Percentiles rank a stretch among this genome's conserved stretches.
These are phyloP conservation scores for Crithidia expoeki DNA, from an alignment of 208 protist species.

Conservation along the genomic window DNA sequence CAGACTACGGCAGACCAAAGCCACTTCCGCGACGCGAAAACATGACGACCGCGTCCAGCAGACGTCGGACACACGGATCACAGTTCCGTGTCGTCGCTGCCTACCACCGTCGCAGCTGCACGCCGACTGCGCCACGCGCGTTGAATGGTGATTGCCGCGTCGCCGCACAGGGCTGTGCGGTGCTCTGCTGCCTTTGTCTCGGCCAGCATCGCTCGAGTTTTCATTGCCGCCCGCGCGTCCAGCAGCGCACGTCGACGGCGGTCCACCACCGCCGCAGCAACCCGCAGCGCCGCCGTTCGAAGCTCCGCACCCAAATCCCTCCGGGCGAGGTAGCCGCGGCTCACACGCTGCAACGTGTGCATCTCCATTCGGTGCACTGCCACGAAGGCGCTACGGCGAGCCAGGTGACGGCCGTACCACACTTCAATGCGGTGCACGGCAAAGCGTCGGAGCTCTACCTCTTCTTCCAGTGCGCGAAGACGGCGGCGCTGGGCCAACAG, in stretches of 20 bases:
- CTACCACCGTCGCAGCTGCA: too few relatives aligned
- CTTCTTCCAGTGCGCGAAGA: background rate
- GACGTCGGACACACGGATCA: too few relatives aligned
- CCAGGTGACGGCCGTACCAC: conserved; percentile 26
- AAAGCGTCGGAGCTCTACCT: conserved; percentile 13
- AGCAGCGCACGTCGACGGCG: conserved; percentile 10
- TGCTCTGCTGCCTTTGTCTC: conserved; percentile 10
- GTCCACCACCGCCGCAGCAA: conserved; percentile 14
- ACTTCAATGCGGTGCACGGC: conserved; percentile 33
- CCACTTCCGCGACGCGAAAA: too few relatives aligned
- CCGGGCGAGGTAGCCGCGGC: conserved; percentile 36
- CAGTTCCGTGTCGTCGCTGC: background rate
- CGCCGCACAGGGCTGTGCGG: conserved; percentile 12
- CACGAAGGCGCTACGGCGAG: conserved; percentile 20
- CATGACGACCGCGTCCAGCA: too few relatives aligned
- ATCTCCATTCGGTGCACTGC: conserved; percentile 18
- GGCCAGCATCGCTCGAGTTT: background rate
- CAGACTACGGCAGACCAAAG: too few relatives aligned
- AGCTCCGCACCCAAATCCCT: background rate
- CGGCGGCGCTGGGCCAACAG: conserved; percentile 26
- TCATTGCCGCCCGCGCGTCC: conserved; percentile 17
- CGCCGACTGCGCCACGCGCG: conserved; percentile 40
- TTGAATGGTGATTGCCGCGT: conserved; percentile 65
- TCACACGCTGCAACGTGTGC: conserved; percentile 46
- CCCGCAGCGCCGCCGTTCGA: background rate